phyloP scores from a whole-genome alignment of 2,329 filamentous ascomycete species.

The Epichloe glyceriae region DNA sequence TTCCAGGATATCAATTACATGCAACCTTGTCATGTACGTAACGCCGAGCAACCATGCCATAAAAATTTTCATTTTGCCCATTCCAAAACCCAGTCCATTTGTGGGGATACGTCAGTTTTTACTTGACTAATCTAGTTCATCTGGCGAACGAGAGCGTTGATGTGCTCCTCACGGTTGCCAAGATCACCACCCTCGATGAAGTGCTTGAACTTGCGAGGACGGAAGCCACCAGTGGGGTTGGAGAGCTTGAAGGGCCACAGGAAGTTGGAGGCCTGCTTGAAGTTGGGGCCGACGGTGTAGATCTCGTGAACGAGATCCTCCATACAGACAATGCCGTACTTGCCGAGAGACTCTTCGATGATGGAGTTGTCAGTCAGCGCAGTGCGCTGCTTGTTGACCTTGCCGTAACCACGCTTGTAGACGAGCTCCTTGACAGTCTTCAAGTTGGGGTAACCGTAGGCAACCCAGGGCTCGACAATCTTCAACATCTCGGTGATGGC shows the following conservation, averaged over 20 bases:
- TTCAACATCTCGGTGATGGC: constrained; percentile 95
- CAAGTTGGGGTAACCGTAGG: constrained; percentile 98
- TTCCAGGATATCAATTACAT: constrained; percentile 27
- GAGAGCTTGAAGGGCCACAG: constrained; percentile 99
- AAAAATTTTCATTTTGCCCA: constrained; percentile 14
- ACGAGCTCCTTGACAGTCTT: constrained; percentile 98
- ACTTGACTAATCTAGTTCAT: constrained; percentile 64
- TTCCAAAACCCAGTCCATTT: constrained; percentile 15
- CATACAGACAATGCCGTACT: constrained; percentile 98
- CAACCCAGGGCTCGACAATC: constrained; percentile 97
- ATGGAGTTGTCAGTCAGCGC: constrained; percentile 95
- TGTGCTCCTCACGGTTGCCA: constrained; percentile 96
- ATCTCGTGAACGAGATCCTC: constrained; percentile 99
- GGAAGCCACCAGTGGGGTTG: constrained; percentile 97
- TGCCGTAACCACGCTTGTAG: constrained; percentile 99
- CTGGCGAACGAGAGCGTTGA: constrained; percentile 90
- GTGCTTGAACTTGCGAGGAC: constrained; percentile 95
- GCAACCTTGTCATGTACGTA: constrained; percentile 23
- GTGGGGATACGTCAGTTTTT: constrained; percentile 7
- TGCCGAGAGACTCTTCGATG: constrained; percentile 91
- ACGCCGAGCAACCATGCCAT: constrained; percentile 27
- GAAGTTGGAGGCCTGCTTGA: constrained; percentile 99
- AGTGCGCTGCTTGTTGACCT: constrained; percentile 96
- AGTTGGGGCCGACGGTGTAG: constrained; percentile 96
- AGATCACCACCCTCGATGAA: constrained; percentile 97